Evolutionary conservation across 257 asterid species (phyloP), one percentile per base, ranked within the genome.

Genomic region (Datura wrightii): DNA sequence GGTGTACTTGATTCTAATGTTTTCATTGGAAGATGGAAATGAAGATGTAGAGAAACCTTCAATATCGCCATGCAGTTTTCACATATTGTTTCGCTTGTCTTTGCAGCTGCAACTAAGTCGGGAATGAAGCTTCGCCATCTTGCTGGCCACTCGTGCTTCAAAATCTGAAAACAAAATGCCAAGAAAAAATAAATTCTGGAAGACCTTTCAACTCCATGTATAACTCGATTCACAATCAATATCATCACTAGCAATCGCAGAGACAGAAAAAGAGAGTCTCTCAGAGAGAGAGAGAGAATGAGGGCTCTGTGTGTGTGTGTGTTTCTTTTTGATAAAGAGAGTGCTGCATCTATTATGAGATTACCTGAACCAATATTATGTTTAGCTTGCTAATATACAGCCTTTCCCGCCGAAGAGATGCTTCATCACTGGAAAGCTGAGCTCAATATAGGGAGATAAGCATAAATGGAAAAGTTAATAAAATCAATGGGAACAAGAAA

Each of bases 61-160:
- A 97, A 86, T 89, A 97, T 97, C 79, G 94, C 95, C 99, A 97
- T 97, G 95, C 99, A 97, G 87, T 97, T 97, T 89, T 97, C 99
- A 62, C 99, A 97, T 44, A 97, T 97, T 55, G 99, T 95, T 90
- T 95, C 99, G 74, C 95, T 95, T 4, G 98, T 95, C 91, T 91
- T 97, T 79, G 97, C 99, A 52, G 99, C 99, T 66, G 99, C 95
- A 84, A 97, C 97, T 86, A 97, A 90, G 88, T 97, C 99, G 5
- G 99, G 99, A 80, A 97, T 92, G 88, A 97, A 97, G 82, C 97
- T 94, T 74, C 89, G 92, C 99, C 99, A 97, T 85, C 95, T 89
- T 74, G 95, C 91, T 39, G 99, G 98, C 99, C 99, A 95, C 86
- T 97, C 99, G 55, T 97, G 99, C 98, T 97, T 97, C 91, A 97